A percentile compares a stretch with the other conserved stretches of the same genome.
Evolutionary conservation across 176 grass and related monocot species (phyloP).

Genomic region (Saccharum officinarum): DNA sequence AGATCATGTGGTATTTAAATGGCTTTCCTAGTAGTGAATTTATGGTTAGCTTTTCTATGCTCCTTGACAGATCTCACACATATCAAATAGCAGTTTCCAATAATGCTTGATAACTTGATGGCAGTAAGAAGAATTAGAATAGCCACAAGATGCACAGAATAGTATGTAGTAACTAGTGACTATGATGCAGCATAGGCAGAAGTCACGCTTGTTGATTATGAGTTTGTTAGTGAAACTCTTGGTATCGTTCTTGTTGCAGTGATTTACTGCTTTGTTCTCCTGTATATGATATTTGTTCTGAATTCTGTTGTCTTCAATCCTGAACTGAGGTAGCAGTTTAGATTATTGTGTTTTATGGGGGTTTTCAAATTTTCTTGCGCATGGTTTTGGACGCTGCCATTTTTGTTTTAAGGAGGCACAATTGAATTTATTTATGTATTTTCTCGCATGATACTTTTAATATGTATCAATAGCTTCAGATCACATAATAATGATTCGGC

Average conservation of each 20-base stretch:
- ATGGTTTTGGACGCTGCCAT: not conserved
- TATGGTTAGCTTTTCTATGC: not conserved
- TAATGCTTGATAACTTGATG: not conserved
- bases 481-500: not conserved
- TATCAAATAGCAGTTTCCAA: not conserved
- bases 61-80: not conserved
- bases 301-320: not conserved
- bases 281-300: not conserved
- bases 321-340: not conserved
- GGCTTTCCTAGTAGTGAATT: not conserved
- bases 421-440: not conserved
- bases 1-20: not conserved
- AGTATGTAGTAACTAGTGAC: not conserved
- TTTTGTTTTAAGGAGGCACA: not conserved
- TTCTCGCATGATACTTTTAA: not conserved
- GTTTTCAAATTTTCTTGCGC: not conserved
- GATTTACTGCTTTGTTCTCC: not conserved
- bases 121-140: not conserved
- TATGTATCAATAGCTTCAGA: not conserved
- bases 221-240: not conserved
- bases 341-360: not conserved
- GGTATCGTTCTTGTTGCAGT: not conserved
- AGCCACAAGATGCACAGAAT: not conserved
- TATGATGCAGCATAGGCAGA: not conserved
- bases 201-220: not conserved